phyloP scores from a whole-genome alignment of 257 asterid genomes.

The Lycium ferocissimum region DNA sequence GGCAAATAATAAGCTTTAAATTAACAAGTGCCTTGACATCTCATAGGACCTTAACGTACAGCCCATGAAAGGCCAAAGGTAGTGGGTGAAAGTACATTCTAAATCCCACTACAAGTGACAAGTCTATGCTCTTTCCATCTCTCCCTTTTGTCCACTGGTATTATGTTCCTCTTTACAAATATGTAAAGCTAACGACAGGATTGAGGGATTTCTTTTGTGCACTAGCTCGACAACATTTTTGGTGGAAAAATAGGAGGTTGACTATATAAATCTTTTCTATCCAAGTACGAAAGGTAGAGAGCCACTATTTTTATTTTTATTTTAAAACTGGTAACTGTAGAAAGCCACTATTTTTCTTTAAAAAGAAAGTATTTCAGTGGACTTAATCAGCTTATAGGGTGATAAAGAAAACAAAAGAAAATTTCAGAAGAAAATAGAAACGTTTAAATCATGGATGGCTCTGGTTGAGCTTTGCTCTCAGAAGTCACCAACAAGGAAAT shows the following conservation, averaged over 20 bases:
- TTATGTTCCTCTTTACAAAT: background rate
- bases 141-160: background rate
- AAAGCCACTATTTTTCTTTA: background rate
- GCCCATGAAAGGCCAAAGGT: background rate
- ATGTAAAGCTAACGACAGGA: background rate
- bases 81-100: conserved; percentile 13
- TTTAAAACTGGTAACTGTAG: too few species aligned
- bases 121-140: background rate
- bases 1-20: conserved; percentile 3
- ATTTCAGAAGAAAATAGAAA: background rate
- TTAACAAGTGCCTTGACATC: background rate
- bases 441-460: background rate
- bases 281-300: background rate
- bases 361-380: background rate
- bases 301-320: background rate
- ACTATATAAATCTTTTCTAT: background rate
- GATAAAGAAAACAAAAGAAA: background rate
- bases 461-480: too few species aligned
- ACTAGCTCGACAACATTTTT: background rate
- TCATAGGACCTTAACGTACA: background rate
- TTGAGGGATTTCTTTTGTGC: background rate
- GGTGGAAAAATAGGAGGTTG: conserved; percentile 11
- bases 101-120: background rate
- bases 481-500: background rate
- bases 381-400: background rate